These are phyloP conservation scores for Macroventuria anomochaeta DNA, from an alignment of 2,329 filamentous ascomycete genomes.

Conservation along the genomic window DNA sequence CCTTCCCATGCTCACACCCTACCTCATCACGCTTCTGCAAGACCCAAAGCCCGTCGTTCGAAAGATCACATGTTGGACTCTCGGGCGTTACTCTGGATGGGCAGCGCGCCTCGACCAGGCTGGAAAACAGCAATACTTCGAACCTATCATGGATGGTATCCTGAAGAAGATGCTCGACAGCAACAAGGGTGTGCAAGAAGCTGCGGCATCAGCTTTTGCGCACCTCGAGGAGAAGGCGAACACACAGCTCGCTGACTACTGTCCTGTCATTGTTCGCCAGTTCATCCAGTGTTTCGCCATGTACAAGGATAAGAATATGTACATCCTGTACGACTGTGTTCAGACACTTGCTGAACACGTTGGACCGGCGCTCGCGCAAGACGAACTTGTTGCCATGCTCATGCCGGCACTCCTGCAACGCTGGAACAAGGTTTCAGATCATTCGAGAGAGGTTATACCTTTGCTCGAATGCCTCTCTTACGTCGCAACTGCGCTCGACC, in stretches of 20 bases:
- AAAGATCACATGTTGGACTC: conserved; percentile 97
- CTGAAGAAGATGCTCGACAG: conserved; percentile 92
- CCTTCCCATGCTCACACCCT: conserved; percentile 87
- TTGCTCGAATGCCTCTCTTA: conserved; percentile 96
- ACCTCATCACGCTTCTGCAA: conserved; percentile 82
- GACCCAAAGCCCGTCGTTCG: conserved; percentile 89
- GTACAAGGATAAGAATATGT: conserved; percentile 99
- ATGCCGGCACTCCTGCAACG: conserved; percentile 92
- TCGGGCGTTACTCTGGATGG: conserved; percentile 93
- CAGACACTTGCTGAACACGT: conserved; percentile 95
- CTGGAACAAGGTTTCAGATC: conserved; percentile 85
- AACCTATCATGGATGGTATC: conserved; percentile 97
- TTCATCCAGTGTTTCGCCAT: conserved; percentile 90
- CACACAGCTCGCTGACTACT: conserved; percentile 80
- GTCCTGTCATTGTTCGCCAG: conserved; percentile 86
- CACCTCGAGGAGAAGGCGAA: conserved; percentile 94
- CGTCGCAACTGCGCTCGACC: conserved; percentile 83
- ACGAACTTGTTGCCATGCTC: conserved; percentile 79
- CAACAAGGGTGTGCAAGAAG: conserved; percentile 98
- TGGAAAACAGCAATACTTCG: conserved; percentile 80
- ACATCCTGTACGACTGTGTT: conserved; percentile 97
- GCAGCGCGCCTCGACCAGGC: conserved; percentile 75
- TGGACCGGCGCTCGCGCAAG: conserved; percentile 78
- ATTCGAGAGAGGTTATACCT: conserved; percentile 92
- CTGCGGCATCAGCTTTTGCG: conserved; percentile 92